These are phyloP conservation scores for Debaryomyces robertsiae DNA, from an alignment of 1,139 yeast genomes.

Conservation along the genomic window DNA sequence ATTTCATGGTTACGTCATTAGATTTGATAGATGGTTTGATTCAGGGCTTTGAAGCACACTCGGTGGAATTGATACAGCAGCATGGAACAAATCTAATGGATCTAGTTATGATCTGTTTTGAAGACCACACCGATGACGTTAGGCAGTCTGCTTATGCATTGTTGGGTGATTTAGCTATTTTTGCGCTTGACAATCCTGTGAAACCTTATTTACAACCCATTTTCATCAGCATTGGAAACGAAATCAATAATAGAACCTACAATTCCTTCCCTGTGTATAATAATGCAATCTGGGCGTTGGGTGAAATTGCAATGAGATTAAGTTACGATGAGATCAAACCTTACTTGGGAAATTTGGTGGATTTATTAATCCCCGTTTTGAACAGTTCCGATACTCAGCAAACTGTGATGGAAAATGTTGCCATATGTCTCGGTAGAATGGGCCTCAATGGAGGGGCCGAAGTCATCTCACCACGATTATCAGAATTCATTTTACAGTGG, in stretches of 20 bases:
- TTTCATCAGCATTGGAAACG: conserved; percentile 67
- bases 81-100: conserved; percentile 54
- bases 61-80: conserved; percentile 57
- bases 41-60: conserved; percentile 77
- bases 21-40: conserved; percentile 90
- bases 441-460: conserved; percentile 67
- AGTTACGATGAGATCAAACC: conserved; percentile 53
- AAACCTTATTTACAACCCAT: conserved; percentile 60
- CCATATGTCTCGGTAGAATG: conserved; percentile 91
- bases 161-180: conserved; percentile 82
- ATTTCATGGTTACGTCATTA: conserved; percentile 83
- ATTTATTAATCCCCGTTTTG: conserved; percentile 65
- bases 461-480: conserved; percentile 55
- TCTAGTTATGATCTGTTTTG: conserved; percentile 68
- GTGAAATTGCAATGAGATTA: conserved; percentile 75
- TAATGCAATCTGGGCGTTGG: conserved; percentile 93
- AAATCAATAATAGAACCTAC: conserved; percentile 54
- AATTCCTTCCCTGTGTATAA: conserved; percentile 68
- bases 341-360: conserved; percentile 62
- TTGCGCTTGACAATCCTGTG: conserved; percentile 54
- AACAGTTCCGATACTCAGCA: conserved; percentile 57
- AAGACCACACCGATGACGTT: conserved; percentile 80
- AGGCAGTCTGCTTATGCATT: conserved; percentile 91
- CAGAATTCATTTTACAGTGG: conserved; percentile 66
- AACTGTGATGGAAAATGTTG: conserved; percentile 81